Percentiles rank a stretch among this genome's conserved stretches.
These are phyloP conservation scores for Citrus mangshanensis DNA, from an alignment of 345 rosid genomes.

Conservation along the genomic window DNA sequence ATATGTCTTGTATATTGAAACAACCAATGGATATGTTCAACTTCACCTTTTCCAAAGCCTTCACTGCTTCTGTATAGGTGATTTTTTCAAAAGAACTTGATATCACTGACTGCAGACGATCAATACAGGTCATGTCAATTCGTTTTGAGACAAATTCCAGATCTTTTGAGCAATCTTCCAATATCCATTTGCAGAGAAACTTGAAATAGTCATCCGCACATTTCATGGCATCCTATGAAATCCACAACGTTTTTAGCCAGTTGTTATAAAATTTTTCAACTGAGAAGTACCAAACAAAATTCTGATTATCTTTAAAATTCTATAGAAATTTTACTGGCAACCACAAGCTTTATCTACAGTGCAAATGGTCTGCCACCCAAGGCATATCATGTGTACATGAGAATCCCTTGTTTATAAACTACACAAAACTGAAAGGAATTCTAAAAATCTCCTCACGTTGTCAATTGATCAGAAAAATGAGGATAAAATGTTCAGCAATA, in stretches of 20 bases:
- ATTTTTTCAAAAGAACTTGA: constrained; percentile 45
- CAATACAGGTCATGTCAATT: constrained; percentile 42
- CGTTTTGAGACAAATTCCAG: constrained; percentile 60
- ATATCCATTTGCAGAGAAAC: constrained; percentile 69
- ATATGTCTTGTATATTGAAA: not conserved
- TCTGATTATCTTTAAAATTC: not conserved
- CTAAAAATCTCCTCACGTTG: not conserved
- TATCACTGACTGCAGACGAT: constrained; percentile 51
- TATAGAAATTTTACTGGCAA: not conserved
- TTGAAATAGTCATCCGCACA: constrained; percentile 72
- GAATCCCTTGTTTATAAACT: not conserved
- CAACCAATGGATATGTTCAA: not conserved
- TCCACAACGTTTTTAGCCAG: not conserved
- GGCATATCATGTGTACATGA: not conserved
- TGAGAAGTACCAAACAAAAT: not conserved
- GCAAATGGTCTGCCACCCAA: not conserved
- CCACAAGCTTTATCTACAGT: not conserved
- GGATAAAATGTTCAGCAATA: not conserved
- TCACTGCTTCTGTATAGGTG: constrained; percentile 62
- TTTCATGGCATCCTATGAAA: constrained; percentile 67
- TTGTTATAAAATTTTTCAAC: not conserved
- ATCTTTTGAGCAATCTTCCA: constrained; percentile 64
- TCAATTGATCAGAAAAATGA: not conserved
- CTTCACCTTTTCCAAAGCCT: constrained; percentile 51
- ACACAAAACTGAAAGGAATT: not conserved